Evolutionary conservation across 768 basidiomycete species (phyloP).

Genomic region (Boletus eberwhitei): DNA sequence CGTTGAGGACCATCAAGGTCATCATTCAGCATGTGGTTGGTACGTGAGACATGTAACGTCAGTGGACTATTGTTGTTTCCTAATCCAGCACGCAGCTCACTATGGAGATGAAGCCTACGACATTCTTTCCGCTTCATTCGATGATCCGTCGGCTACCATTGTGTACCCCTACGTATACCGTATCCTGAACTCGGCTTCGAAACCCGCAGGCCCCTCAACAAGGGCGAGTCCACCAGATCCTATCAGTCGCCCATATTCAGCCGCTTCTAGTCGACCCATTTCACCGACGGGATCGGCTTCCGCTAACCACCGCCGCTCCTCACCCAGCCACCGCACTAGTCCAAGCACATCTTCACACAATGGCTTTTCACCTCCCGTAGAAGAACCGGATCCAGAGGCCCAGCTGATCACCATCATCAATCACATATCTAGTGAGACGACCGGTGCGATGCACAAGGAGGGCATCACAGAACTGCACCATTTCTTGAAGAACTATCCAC

Average conservation of each 20-base stretch:
- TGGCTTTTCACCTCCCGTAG: conserved; percentile 50
- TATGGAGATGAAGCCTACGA: conserved; percentile 91
- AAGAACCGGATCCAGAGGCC: conserved; percentile 86
- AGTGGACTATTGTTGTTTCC: conserved; percentile 10
- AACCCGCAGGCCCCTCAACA: conserved; percentile 35
- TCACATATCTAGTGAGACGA: conserved; percentile 85
- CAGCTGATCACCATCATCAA: conserved; percentile 79
- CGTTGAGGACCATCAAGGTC: conserved; percentile 94
- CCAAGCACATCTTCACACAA: conserved; percentile 63
- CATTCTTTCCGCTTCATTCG: conserved; percentile 83
- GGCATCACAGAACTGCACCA: conserved; percentile 93
- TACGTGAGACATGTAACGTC: conserved; percentile 41
- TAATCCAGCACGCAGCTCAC: conserved; percentile 49
- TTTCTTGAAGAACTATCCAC: conserved; percentile 87
- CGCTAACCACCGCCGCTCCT: conserved; percentile 48
- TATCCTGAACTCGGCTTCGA: conserved; percentile 71
- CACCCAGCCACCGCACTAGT: conserved; percentile 65
- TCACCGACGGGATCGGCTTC: conserved; percentile 69
- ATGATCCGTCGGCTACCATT: conserved; percentile 95
- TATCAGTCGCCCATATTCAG: conserved; percentile 48
- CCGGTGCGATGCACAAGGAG: conserved; percentile 87
- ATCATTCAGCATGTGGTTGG: conserved; percentile 97
- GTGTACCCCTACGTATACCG: conserved; percentile 95
- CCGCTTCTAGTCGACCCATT: conserved; percentile 63
- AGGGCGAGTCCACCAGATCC: conserved; percentile 34